Base-by-base conservation (phyloP, 2,329 filamentous ascomycete species). In the Colletotrichum musicola region DNA sequence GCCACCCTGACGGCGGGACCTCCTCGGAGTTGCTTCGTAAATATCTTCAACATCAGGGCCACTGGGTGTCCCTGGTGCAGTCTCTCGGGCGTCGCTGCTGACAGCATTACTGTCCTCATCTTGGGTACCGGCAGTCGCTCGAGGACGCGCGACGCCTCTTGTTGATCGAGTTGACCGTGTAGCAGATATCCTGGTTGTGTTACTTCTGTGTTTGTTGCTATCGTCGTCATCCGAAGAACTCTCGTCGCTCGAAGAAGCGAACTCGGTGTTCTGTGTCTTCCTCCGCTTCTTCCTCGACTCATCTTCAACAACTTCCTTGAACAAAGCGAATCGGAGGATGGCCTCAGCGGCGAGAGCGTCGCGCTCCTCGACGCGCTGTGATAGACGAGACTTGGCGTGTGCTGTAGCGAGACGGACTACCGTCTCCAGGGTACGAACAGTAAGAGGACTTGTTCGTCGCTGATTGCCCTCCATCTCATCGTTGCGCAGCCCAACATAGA, bases 351-450 rank as follows among this genome's bases (percentile, higher is more conserved):
- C 91, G 61, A 93, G 83, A 1, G 95, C 95, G 78, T 99, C 96
- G 63, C 91, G 90, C 78, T 97, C 92, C 72, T 98, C 95, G 3
- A 99, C 94, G 47, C 93, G 86, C 76, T 89, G 94, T 1, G 94
- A 97, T 6, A 99, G 85, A 35, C 96, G 90, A 6, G 95, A 89
- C 81, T 98, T 99, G 69, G 96, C 96, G 74, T 99, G 96, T 1
- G 96, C 96, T 0, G 95, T 98, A 5, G 96, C 93, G 18, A 99
- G 86, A 90, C 96, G 96, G 77, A 99, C 98, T n/a, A 99, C 87
- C 0, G 96, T 99, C 81, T 99, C 96, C 16, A 99, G 86, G 2
- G 95, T 98, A 90, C 96, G 93, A 6, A 97, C 95, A 10, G 96
- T 99, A 85, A 99, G 93, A 4, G 96, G 96, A 49, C 93, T 95